Base-by-base conservation (phyloP, 2,329 filamentous ascomycete species). In the Phymatotrichopsis omnivora region DNA sequence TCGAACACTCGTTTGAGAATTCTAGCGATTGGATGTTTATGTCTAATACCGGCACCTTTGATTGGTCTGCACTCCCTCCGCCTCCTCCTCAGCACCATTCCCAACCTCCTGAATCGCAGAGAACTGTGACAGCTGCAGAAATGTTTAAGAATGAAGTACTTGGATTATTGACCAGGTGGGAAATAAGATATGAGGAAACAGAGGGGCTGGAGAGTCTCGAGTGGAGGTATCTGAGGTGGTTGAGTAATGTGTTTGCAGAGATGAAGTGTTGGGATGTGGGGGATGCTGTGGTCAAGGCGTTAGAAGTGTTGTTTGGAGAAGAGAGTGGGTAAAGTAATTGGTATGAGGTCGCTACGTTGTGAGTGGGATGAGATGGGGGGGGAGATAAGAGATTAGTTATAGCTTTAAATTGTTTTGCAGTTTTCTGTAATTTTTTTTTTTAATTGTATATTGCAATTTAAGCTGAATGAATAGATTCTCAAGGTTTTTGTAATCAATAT, bases 231-330 rank as follows among this genome's bases (percentile, higher is more conserved):
- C 44, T 58, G 42, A 47, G 52, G 22, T 58, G 56, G 56, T 53
- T 58, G 44, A 55, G 52, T 42, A 50, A 42, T 20, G 53, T 56
- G 30, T 58, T 58, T 41, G 50, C 48, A 32, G 56, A 58, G 32
- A 58, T 58, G 54, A 49, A 54, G 10, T 51, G 52, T 29, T 58
- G 56, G 56, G 55, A 55, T 32, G 56, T 58, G 10, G 56, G 56
- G 1, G 40, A 37, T 17, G 53, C 51, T 19, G 56, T 58, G 27
- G 48, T 51, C 10, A 40, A 36, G 34, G 48, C 48, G 23, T 27
- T 51, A 28, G 45, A 51, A 41, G 37, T 44, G n/a, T 36, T 51
- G 3, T 51, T 45, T 27, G 48, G 46, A 16, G 39, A 48, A 19
- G 39, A 38, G 17, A 36, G 36, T n/a, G n/a, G n/a, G n/a, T n/a